phyloP scores from a whole-genome alignment of 805 yeast species.

The Maudiozyma pseudohumilis region DNA sequence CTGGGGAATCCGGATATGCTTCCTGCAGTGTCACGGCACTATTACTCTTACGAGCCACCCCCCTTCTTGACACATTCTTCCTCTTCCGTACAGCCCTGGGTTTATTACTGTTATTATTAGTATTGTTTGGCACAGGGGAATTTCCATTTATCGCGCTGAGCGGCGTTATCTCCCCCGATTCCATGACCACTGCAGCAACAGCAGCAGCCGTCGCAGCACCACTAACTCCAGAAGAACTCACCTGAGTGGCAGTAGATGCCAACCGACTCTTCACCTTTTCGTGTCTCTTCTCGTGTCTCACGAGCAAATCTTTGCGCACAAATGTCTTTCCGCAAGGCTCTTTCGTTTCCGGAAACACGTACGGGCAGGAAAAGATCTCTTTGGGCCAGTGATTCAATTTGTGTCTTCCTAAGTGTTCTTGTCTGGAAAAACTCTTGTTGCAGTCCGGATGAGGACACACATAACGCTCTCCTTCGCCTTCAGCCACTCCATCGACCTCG shows the following conservation, averaged over 20 bases:
- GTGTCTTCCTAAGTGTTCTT: constrained; percentile 56
- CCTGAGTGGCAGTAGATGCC: not conserved
- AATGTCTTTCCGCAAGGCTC: constrained; percentile 47
- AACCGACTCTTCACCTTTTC: constrained; percentile 11
- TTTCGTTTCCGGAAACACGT: constrained; percentile 17
- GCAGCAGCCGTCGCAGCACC: not conserved
- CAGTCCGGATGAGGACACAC: constrained; percentile 42
- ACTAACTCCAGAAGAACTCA: not conserved
- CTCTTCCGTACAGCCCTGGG: not conserved
- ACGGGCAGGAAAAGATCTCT: constrained; percentile 40
- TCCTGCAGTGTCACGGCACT: not conserved
- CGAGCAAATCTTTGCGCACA: constrained; percentile 48
- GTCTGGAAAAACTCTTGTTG: constrained; percentile 43
- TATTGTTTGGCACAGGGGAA: no score
- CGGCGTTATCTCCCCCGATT: no score
- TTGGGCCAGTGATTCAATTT: constrained; percentile 48
- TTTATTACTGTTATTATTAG: no score
- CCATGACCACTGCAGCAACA: not conserved
- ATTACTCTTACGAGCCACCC: not conserved
- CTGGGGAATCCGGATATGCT: not conserved
- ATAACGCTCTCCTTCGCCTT: constrained; percentile 31
- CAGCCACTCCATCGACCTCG: constrained; percentile 5
- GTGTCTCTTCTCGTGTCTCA: constrained; percentile 38
- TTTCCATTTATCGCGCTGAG: no score
- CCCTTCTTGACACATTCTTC: not conserved